phyloP scores from a whole-genome alignment of 306 rosid genomes.

The Datisca glomerata region DNA sequence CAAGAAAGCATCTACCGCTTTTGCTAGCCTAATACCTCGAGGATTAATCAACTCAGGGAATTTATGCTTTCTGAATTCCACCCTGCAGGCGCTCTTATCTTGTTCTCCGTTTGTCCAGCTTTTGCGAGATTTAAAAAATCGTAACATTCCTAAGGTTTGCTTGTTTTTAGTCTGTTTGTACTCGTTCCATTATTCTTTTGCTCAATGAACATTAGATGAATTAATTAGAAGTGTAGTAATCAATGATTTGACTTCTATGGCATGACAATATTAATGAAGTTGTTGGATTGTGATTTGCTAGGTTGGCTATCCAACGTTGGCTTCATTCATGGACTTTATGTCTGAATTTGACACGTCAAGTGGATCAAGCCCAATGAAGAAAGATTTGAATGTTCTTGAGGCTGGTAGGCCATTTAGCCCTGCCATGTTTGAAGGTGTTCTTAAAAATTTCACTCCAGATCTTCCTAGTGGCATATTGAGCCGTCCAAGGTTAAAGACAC shows the following conservation, averaged over 20 bases:
- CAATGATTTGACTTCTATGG: neutral
- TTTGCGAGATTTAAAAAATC: slow-evolving; percentile 51
- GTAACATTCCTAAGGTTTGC: slow-evolving; percentile 55
- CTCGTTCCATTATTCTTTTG: slow-evolving; percentile 1
- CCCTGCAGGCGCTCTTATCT: slow-evolving; percentile 82
- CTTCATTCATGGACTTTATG: slow-evolving; percentile 66
- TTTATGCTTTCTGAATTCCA: slow-evolving; percentile 82
- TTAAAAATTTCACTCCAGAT: slow-evolving; percentile 68
- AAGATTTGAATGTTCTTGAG: slow-evolving; percentile 37
- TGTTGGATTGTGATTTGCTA: slow-evolving; percentile 17
- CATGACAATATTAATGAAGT: neutral
- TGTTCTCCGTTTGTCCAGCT: slow-evolving; percentile 80
- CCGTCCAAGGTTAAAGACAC: slow-evolving; percentile 68
- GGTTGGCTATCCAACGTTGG: slow-evolving; percentile 69
- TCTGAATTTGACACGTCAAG: slow-evolving; percentile 55
- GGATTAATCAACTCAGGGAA: slow-evolving; percentile 84
- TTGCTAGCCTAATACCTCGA: slow-evolving; percentile 42
- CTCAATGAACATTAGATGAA: neutral
- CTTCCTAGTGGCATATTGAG: slow-evolving; percentile 51
- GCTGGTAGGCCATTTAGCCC: slow-evolving; percentile 75
- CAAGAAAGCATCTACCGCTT: slow-evolving; percentile 23
- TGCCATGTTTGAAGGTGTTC: slow-evolving; percentile 67
- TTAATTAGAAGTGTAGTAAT: slow-evolving; percentile 2
- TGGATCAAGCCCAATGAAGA: slow-evolving; percentile 26
- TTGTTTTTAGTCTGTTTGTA: neutral